phyloP scores from a whole-genome alignment of 164 flowering plant species.

The Magnolia kwangsiensis region DNA sequence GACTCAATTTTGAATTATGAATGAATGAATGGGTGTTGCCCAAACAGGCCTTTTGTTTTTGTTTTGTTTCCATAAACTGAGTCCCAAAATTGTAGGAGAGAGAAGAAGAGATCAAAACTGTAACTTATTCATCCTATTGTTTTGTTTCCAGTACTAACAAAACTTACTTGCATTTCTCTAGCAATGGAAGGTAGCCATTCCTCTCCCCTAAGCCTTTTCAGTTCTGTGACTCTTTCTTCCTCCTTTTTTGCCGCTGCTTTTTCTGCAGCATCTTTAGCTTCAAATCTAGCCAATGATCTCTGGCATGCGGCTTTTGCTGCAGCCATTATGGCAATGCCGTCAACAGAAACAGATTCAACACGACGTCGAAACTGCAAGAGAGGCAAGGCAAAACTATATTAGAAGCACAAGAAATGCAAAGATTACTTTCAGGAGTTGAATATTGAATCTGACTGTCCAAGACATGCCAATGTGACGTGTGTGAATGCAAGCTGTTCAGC shows the following conservation, averaged over 20 bases:
- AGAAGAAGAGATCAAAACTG: background rate
- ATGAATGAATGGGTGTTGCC: background rate
- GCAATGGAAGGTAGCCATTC: slow-evolving; percentile 90
- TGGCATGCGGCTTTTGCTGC: slow-evolving; percentile 51
- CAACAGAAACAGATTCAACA: slow-evolving; percentile 63
- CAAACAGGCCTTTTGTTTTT: no score
- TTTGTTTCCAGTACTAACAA: background rate
- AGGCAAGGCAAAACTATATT: background rate
- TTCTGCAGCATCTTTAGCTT: slow-evolving; percentile 59
- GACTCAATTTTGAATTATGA: background rate
- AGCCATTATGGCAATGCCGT: slow-evolving; percentile 61
- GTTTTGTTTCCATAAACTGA: background rate
- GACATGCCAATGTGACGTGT: background rate
- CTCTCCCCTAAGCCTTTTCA: slow-evolving; percentile 85
- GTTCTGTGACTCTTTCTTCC: slow-evolving; percentile 77
- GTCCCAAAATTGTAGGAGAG: background rate
- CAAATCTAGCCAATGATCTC: slow-evolving; percentile 57
- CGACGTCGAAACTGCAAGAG: slow-evolving; percentile 53
- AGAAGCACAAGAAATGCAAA: background rate
- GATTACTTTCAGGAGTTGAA: background rate
- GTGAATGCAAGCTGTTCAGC: background rate
- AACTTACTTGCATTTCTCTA: slow-evolving; percentile 42
- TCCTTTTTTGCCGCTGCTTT: slow-evolving; percentile 75
- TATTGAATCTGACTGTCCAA: background rate
- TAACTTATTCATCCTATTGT: slow-evolving; percentile 1